Evolutionary conservation across 1,284 basidiomycete genomes (phyloP).

Genomic region (Omphalotus olearius): DNA sequence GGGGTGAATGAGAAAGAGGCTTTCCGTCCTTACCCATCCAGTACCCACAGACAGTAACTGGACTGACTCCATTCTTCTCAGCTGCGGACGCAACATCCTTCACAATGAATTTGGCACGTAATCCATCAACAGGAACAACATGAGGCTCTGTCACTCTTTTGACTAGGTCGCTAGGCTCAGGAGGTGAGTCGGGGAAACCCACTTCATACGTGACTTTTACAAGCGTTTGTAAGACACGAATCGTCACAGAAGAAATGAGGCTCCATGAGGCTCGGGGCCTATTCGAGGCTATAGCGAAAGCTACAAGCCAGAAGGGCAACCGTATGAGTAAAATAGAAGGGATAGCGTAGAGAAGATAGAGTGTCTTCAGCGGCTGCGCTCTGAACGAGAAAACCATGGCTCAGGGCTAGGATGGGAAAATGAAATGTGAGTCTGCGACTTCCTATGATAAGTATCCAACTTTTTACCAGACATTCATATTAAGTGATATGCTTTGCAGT

Average conservation of each 20-base stretch:
- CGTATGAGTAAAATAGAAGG: not conserved
- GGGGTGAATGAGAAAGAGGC: not conserved
- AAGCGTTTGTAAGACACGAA: not conserved
- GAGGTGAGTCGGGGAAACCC: not conserved
- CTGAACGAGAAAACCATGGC: not conserved
- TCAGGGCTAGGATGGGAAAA: no score
- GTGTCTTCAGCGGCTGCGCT: not conserved
- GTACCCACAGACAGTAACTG: not conserved
- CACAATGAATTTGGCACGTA: not conserved
- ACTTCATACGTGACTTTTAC: not conserved
- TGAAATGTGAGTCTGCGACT: no score
- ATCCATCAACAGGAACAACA: not conserved
- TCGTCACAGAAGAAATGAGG: not conserved
- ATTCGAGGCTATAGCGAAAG: not conserved
- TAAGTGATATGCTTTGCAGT: no score
- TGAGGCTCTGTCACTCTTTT: not conserved
- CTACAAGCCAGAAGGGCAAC: not conserved
- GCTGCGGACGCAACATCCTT: not conserved
- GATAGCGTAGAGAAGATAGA: not conserved
- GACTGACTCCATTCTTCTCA: not conserved
- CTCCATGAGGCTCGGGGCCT: not conserved
- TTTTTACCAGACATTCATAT: no score
- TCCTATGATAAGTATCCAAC: no score
- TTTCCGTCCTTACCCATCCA: not conserved
- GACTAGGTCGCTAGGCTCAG: not conserved